A percentile compares a stretch with the other conserved stretches of the same genome.
Evolutionary conservation across 805 yeast species (phyloP).

Genomic region (Spathaspora sp.): DNA sequence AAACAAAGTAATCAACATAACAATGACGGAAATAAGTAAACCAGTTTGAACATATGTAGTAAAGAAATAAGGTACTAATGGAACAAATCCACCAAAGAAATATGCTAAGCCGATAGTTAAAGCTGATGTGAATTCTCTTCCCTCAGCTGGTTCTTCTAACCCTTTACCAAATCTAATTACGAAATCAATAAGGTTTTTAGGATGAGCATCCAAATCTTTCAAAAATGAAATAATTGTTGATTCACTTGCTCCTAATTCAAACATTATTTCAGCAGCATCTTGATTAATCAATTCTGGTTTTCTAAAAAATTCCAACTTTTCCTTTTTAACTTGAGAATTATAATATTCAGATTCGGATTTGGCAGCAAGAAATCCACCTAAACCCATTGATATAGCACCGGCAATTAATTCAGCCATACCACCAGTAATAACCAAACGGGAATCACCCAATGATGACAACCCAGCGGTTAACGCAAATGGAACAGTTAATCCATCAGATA

Average conservation of each 20-base stretch:
- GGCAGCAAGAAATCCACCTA: constrained; percentile 96
- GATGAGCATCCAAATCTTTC: constrained; percentile 73
- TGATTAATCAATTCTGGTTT: constrained; percentile 64
- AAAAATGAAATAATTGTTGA: constrained; percentile 71
- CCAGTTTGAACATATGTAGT: constrained; percentile 73
- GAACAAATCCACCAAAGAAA: constrained; percentile 89
- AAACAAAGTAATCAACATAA: constrained; percentile 84
- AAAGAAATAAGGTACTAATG: constrained; percentile 88
- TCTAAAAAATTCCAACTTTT: constrained; percentile 63
- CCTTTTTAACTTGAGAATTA: constrained; percentile 65
- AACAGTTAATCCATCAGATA: constrained; percentile 93
- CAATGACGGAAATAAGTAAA: constrained; percentile 64
- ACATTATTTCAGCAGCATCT: constrained; percentile 76
- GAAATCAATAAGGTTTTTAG: constrained; percentile 78
- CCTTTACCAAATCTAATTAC: constrained; percentile 87
- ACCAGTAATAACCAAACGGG: constrained; percentile 91
- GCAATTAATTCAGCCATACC: constrained; percentile 96
- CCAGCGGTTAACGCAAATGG: constrained; percentile 99
- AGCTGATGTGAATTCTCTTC: constrained; percentile 84
- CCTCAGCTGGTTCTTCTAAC: constrained; percentile 92
- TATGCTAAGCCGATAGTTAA: constrained; percentile 86
- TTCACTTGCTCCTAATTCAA: constrained; percentile 70
- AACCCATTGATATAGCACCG: constrained; percentile 97
- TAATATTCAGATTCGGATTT: constrained; percentile 80
- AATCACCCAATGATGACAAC: constrained; percentile 81